Evolutionary conservation across 192 early-diverging fungal species (phyloP), one percentile per base, ranked within the genome.

Genomic region (Phycomyces nitens): DNA sequence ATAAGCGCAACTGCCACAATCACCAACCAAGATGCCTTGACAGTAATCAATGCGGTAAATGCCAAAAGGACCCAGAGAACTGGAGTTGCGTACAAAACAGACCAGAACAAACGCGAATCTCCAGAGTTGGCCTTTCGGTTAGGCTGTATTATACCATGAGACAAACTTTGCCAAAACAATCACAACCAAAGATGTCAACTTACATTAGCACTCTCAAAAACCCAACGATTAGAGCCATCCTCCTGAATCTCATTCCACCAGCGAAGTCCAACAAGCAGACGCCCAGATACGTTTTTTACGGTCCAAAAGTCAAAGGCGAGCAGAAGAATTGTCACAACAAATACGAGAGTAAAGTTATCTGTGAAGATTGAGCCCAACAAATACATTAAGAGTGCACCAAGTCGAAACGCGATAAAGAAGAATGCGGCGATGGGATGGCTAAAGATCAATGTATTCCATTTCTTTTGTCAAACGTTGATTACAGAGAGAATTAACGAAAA

Each of bases 181-280:
- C 29, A 15, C 18, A 7, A 44, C 11, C 29, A 14, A 16, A 38
- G 7, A 18, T 15, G 22, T 15, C 38, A 43, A 71, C 77, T 64
- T 77, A 94, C 92, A 68, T 94, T 87, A 42, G 87, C 83, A 50
- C 89, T 90, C 72, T 99, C 97, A 84, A 97, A 99, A 15, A 94
- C 84, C 97, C 97, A 99, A 64, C 85, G 88, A 64, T 89, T 94
- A 3, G 92, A 84, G 29, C 97, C 97, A 74, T 98, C 97, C 51
- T 96, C 95, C 52, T 85, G 84, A 65, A 98, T 93, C 75, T 97
- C 92, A 77, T 96, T 99, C 97, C 97, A 99, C 97, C 97, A 99
- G 64, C 97, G 85, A 58, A 99, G 77, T 20, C 97, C 97, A 14
- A 99, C 97, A 50, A 99, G 81, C 42, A 98, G 77, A 53, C 97